Conservation (phyloP, 2,329 filamentous ascomycete species). For the Thielaviopsis ethacetica region DNA sequence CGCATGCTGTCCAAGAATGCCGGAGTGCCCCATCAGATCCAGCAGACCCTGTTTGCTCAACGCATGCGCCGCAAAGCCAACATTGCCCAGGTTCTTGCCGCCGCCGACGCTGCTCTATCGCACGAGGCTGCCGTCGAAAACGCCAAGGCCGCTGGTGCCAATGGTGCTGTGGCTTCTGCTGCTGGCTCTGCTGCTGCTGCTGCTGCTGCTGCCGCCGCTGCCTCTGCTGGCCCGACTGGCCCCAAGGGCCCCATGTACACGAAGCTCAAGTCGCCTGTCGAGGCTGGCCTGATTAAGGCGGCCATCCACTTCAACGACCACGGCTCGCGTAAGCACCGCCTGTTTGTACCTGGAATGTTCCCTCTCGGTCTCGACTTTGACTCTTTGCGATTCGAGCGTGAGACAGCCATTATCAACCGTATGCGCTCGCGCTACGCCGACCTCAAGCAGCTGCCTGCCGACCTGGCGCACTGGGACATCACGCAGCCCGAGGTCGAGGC, state of each 20-base stretch:
- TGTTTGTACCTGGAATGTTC: slow-evolving; percentile 74
- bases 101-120: slow-evolving; percentile 18
- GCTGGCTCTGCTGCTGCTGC: slow-evolving; percentile 16
- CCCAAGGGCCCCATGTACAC: slow-evolving; percentile 43
- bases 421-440: slow-evolving; percentile 74
- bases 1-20: slow-evolving; percentile 78
- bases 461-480: slow-evolving; percentile 75
- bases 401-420: slow-evolving; percentile 77
- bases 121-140: slow-evolving; percentile 14
- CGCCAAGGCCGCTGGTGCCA: slow-evolving; percentile 4
- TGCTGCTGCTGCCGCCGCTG: slow-evolving; percentile 19
- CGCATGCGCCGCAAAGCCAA: slow-evolving; percentile 42
- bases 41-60: slow-evolving; percentile 67
- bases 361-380: slow-evolving; percentile 80
- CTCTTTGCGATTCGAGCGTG: slow-evolving; percentile 69
- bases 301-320: slow-evolving; percentile 70
- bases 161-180: slow-evolving; percentile 16
- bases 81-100: slow-evolving; percentile 26
- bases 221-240: slow-evolving; percentile 17
- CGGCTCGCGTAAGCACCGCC: slow-evolving; percentile 54
- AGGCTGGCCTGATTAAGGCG: slow-evolving; percentile 32
- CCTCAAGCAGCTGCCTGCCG: slow-evolving; percentile 67
- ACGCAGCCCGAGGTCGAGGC: slow-evolving; percentile 49
- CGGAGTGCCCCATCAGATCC: slow-evolving; percentile 60
- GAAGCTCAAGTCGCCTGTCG: slow-evolving; percentile 60